A percentile compares a stretch with the other conserved stretches of the same genome.
These are phyloP conservation scores for Ophidiomyces ophidiicola DNA, from an alignment of 2,329 filamentous ascomycete genomes.

Conservation along the genomic window DNA sequence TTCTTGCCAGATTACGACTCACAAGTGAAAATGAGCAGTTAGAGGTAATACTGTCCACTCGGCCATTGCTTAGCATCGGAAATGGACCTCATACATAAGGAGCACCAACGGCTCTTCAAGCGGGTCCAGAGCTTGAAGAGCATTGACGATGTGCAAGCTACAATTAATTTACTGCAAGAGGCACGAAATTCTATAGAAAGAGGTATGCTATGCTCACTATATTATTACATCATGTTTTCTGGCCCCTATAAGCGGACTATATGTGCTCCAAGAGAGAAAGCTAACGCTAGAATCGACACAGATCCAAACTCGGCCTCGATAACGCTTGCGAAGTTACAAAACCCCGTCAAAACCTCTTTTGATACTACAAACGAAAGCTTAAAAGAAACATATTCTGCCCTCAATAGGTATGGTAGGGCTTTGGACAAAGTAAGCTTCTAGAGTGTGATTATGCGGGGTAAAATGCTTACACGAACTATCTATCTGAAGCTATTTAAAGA, in stretches of 20 bases:
- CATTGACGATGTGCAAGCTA: conserved; percentile 67
- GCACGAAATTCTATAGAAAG: conserved; percentile 62
- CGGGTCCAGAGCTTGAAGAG: conserved; percentile 57
- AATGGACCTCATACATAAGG: conserved; percentile 58
- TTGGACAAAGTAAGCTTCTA: conserved; percentile 56
- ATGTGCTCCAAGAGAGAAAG: not conserved
- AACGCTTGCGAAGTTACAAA: conserved; percentile 72
- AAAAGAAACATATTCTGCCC: conserved; percentile 68
- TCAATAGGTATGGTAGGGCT: conserved; percentile 73
- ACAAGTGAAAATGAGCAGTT: conserved; percentile 21
- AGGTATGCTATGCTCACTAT: conserved; percentile 37
- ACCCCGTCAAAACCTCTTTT: conserved; percentile 67
- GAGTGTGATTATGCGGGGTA: not conserved
- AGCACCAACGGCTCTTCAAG: conserved; percentile 59
- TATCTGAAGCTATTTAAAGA: conserved; percentile 50
- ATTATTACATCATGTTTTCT: not conserved
- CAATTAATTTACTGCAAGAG: conserved; percentile 62
- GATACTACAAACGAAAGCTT: conserved; percentile 69
- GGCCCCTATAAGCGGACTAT: not conserved
- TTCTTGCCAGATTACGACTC: conserved; percentile 14
- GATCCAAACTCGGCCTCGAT: conserved; percentile 60
- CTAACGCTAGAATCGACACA: conserved; percentile 20
- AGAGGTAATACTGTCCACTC: conserved; percentile 18
- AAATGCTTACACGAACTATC: not conserved
- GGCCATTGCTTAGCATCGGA: conserved; percentile 1